Evolutionary conservation across 2,329 filamentous ascomycete species (phyloP).

Genomic region (Fusarium denticulatum): DNA sequence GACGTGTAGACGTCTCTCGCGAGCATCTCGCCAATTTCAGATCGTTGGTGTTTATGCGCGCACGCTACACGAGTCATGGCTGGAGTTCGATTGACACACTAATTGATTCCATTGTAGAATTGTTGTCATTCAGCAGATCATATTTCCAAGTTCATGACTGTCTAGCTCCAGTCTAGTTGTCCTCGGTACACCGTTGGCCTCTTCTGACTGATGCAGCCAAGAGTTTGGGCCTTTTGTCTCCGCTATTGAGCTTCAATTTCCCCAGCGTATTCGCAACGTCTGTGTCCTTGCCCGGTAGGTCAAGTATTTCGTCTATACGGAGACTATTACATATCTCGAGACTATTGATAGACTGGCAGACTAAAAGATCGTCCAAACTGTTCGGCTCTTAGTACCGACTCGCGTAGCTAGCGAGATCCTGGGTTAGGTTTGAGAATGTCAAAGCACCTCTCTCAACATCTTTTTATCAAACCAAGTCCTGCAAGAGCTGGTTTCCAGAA

Average conservation of each 20-base stretch:
- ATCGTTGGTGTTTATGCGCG: neutral
- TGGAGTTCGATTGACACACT: neutral
- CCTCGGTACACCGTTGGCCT: neutral
- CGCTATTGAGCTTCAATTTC: neutral
- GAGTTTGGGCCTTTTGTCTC: neutral
- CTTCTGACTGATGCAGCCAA: neutral
- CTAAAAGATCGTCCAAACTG: neutral
- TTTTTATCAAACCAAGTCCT: neutral
- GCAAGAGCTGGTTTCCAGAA: neutral
- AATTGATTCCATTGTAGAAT: neutral
- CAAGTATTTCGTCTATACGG: neutral
- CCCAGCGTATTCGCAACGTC: neutral
- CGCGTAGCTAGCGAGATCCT: neutral
- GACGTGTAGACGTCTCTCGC: neutral
- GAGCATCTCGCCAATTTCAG: neutral
- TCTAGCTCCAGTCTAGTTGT: neutral
- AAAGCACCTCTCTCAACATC: neutral
- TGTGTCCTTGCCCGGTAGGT: neutral
- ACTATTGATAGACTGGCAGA: neutral
- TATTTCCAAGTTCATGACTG: neutral
- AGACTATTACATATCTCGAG: neutral
- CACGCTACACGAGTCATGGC: neutral
- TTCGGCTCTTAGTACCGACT: neutral
- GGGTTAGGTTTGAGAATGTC: neutral
- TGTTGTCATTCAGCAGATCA: neutral